Conservation (phyloP, 306 rosid species). For the Quercus aquifolioides region DNA sequence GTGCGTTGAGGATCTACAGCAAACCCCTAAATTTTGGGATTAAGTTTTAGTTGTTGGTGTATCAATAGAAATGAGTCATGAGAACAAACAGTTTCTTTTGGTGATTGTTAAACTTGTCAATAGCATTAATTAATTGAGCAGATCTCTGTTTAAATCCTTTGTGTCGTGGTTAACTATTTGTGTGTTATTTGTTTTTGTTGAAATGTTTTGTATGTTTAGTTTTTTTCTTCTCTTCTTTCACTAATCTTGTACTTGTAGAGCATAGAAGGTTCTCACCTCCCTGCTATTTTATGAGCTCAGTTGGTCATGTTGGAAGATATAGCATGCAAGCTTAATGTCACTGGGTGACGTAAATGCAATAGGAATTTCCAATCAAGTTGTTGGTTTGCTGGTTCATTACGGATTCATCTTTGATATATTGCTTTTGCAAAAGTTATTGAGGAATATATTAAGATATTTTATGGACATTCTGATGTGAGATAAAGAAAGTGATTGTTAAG, state of each 20-base stretch:
- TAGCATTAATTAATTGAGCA: not conserved
- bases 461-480: not conserved
- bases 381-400: not conserved
- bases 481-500: not conserved
- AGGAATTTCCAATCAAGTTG: not conserved
- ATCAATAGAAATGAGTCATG: too few relatives aligned
- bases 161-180: not conserved
- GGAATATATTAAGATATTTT: not conserved
- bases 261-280: not conserved
- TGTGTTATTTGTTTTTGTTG: not conserved
- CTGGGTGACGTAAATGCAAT: not conserved
- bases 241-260: not conserved
- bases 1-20: too few relatives aligned
- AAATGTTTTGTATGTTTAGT: not conserved
- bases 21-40: too few relatives aligned
- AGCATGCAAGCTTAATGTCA: not conserved
- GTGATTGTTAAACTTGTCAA: not conserved
- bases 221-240: not conserved
- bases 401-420: not conserved
- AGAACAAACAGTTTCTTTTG: not conserved
- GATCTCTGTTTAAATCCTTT: not conserved
- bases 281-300: not conserved
- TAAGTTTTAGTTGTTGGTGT: not conserved
- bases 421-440: not conserved
- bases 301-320: not conserved